phyloP scores from a whole-genome alignment of 78 protist species.

The Trichosphaerium sp. region DNA sequence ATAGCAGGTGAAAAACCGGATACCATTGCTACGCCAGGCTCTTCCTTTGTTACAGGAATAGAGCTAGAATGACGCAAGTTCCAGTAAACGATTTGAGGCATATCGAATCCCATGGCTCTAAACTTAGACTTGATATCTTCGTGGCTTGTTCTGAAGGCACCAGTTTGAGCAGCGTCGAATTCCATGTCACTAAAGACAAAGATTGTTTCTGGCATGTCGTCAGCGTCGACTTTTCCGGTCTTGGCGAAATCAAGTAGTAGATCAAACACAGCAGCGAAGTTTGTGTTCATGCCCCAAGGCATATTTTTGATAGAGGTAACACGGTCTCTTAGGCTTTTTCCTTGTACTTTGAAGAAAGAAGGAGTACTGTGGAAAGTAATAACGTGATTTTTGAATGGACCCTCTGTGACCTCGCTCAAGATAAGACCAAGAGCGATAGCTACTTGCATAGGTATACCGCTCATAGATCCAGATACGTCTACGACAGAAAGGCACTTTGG shows the following conservation, averaged over 20 bases:
- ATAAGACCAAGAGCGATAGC: constrained; percentile 39
- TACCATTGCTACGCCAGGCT: constrained; percentile 19
- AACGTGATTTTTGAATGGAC: constrained; percentile 24
- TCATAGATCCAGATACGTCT: constrained; percentile 41
- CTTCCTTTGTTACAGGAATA: not conserved
- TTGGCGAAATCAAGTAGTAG: constrained; percentile 16
- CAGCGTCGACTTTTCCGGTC: constrained; percentile 5
- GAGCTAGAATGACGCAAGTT: constrained; percentile 13
- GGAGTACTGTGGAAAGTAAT: constrained; percentile 27
- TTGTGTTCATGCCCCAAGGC: constrained; percentile 41
- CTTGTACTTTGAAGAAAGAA: constrained; percentile 8
- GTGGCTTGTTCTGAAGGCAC: not conserved
- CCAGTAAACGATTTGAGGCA: constrained; percentile 34
- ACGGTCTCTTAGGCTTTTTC: not conserved
- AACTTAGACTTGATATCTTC: constrained; percentile 1
- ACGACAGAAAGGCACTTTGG: not conserved
- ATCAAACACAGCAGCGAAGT: constrained; percentile 3
- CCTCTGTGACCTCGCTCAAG: constrained; percentile 1
- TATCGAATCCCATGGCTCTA: constrained; percentile 17
- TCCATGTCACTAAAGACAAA: constrained; percentile 42
- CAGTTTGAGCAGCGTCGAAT: constrained; percentile 18
- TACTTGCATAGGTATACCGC: constrained; percentile 33
- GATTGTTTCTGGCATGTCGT: constrained; percentile 42
- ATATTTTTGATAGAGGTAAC: not conserved
- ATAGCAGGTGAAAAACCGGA: constrained; percentile 41